A percentile compares a stretch with the other conserved stretches of the same genome.
These are phyloP conservation scores for Monosporascus sp. DNA, from an alignment of 2,329 filamentous ascomycete genomes.

Conservation along the genomic window DNA sequence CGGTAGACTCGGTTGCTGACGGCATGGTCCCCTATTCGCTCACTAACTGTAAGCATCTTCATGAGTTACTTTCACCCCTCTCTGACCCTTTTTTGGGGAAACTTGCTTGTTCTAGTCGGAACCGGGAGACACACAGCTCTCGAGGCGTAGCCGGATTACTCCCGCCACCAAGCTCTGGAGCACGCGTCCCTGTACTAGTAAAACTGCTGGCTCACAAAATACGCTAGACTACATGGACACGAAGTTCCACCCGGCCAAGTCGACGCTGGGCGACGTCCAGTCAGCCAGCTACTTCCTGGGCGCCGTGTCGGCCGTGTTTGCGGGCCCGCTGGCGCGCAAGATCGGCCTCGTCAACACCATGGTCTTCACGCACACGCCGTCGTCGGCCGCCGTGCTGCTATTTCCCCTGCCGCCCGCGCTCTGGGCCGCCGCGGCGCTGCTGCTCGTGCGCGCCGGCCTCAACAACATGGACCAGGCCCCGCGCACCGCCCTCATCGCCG, in stretches of 20 bases:
- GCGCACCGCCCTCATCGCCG: constrained; percentile 60
- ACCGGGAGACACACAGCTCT: no score
- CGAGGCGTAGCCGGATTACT: no score
- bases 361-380: constrained; percentile 58
- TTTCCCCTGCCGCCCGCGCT: constrained; percentile 52
- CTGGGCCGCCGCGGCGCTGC: constrained; percentile 46
- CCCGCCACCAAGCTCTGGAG: no score
- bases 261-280: constrained; percentile 54
- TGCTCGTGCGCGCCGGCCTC: constrained; percentile 55
- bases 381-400: constrained; percentile 53
- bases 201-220: no score
- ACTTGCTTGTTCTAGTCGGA: no score
- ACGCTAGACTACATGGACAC: constrained; percentile 43
- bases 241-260: constrained; percentile 51
- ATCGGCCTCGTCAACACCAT: constrained; percentile 61
- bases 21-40: constrained; percentile 57
- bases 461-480: constrained; percentile 69
- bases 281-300: constrained; percentile 50
- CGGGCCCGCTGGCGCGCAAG: constrained; percentile 50
- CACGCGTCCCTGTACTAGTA: no score
- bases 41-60: constrained; percentile 36
- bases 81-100: no score
- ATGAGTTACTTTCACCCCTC: no score
- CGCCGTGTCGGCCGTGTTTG: constrained; percentile 49
- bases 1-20: constrained; percentile 59